A percentile compares a stretch with the other conserved stretches of the same genome.
Conservation (phyloP, 306 rosid genomes). For the Dicorynia guianensis region DNA sequence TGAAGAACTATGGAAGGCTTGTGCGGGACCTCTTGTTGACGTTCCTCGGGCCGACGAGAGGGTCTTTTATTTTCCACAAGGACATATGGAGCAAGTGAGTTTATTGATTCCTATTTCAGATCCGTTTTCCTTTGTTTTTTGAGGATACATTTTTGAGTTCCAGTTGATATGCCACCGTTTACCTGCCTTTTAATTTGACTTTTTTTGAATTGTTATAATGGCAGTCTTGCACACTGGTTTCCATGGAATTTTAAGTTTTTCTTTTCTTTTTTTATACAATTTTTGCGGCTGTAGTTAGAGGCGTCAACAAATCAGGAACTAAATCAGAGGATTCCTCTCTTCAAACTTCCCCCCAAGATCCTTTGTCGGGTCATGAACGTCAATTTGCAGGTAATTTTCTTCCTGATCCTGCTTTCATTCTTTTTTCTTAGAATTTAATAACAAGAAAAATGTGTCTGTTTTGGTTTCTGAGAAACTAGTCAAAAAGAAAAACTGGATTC, state of each 20-base stretch:
- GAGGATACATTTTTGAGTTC: background rate
- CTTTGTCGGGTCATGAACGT: slow-evolving; percentile 73
- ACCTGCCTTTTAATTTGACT: slow-evolving; percentile 5
- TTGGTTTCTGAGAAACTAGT: slow-evolving; percentile 25
- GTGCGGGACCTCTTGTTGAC: slow-evolving; percentile 92
- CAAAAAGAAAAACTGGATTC: slow-evolving; percentile 14
- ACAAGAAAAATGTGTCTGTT: background rate
- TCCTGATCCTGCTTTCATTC: background rate
- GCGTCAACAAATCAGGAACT: slow-evolving; percentile 87
- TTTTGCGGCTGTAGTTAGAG: slow-evolving; percentile 64
- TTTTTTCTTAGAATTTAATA: background rate
- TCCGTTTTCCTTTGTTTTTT: slow-evolving; percentile 21
- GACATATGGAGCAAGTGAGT: slow-evolving; percentile 94
- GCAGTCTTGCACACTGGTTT: slow-evolving; percentile 3
- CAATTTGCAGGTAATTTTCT: slow-evolving; percentile 65
- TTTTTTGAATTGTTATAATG: background rate
- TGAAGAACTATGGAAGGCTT: slow-evolving; percentile 76
- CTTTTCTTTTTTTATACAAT: background rate
- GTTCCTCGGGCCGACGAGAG: slow-evolving; percentile 70
- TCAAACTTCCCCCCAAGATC: slow-evolving; percentile 85
- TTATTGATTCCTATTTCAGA: slow-evolving; percentile 30
- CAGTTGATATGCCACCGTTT: no score
- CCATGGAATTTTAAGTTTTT: slow-evolving; percentile 5
- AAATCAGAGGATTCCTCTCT: slow-evolving; percentile 75
- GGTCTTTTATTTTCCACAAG: slow-evolving; percentile 91